Evolutionary conservation across 148 eudicot genomes (phyloP).

Genomic region (Rhododendron mucronatum): DNA sequence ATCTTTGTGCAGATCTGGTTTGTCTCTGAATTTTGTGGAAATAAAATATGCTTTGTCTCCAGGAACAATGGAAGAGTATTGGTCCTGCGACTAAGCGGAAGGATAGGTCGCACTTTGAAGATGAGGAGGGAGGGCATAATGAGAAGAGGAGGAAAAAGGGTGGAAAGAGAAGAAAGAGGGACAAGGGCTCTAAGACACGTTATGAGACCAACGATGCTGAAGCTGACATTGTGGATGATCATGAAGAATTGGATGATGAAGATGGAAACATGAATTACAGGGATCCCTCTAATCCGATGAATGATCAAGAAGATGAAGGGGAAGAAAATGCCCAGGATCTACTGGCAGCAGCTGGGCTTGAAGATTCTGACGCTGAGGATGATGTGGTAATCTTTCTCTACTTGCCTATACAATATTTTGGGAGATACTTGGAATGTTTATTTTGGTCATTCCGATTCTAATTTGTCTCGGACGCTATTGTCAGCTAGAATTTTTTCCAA

Average conservation of each 20-base stretch:
- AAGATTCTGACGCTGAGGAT: slow-evolving; percentile 97
- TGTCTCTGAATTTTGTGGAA: not conserved
- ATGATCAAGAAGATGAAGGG: slow-evolving; percentile 38
- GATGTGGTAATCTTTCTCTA: slow-evolving; percentile 36
- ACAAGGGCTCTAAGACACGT: slow-evolving; percentile 49
- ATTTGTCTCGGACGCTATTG: not conserved
- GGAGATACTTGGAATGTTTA: not conserved
- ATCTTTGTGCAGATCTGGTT: not conserved
- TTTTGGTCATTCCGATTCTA: not conserved
- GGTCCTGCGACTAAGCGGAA: slow-evolving; percentile 64
- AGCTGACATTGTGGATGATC: slow-evolving; percentile 44
- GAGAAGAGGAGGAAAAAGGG: slow-evolving; percentile 88
- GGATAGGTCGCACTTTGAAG: slow-evolving; percentile 68
- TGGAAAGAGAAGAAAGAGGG: slow-evolving; percentile 69
- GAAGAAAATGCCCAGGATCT: slow-evolving; percentile 65
- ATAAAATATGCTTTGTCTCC: slow-evolving; percentile 12
- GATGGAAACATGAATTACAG: slow-evolving; percentile 37
- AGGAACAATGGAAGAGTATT: slow-evolving; percentile 87
- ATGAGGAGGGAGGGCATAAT: slow-evolving; percentile 74
- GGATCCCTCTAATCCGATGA: slow-evolving; percentile 36
- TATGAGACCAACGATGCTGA: slow-evolving; percentile 69
- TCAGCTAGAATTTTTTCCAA: not conserved
- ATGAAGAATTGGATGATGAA: slow-evolving; percentile 56
- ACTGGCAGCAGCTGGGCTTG: slow-evolving; percentile 93
- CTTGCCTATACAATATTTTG: not conserved